Base-by-base conservation (phyloP, 1,284 basidiomycete species). In the Coniferiporia weirii region DNA sequence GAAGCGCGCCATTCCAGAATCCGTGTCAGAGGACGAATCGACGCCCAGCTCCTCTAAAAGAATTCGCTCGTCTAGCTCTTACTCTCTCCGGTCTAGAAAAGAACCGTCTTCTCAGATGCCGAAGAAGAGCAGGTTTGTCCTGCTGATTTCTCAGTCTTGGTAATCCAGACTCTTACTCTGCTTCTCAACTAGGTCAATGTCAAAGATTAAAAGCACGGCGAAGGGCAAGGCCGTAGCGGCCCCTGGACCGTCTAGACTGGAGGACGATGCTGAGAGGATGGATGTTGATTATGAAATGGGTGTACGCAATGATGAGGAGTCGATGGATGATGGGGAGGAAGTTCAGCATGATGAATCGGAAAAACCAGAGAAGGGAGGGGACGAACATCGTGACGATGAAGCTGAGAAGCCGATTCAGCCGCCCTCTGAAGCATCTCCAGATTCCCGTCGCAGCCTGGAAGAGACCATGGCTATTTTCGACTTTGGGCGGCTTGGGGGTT, bases 401-500 rank as follows among this genome's bases (percentile, higher is more conserved):
- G 76, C 75, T 36, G 77, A 77, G 19, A 73, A 77, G 36, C 52
- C 43, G n/a, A 20, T 50, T n/a, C 47, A 20, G 35, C 51, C 48
- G 44, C 35, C 60, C 22, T 45, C 46, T 10, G 78, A 71, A 19
- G 71, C 77, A 32, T 75, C 76, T 51, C 73, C 74, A 44, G 72
- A 70, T 48, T 75, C 54, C 35, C 56, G 56, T 20, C 60, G 52
- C 32, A 58, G 44, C 10, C 27, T 58, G 7, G 60, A 61, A 51
- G 60, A 61, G 1, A 85, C 91, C 38, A 81, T 91, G 75, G 88
- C 89, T 57, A 85, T 95, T 65, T 91, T 91, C 69, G 89, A 91
- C 73, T 91, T 86, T 72, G 84, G 87, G 57, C 85, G 89, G 64
- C 84, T 95, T 69, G 93, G 93, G 38, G 92, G 92, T 35, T 91